A percentile compares a stretch with the other conserved stretches of the same genome.
Evolutionary conservation across 2,329 filamentous ascomycete species (phyloP).

Genomic region (Hawksworthiomyces lignivorus): DNA sequence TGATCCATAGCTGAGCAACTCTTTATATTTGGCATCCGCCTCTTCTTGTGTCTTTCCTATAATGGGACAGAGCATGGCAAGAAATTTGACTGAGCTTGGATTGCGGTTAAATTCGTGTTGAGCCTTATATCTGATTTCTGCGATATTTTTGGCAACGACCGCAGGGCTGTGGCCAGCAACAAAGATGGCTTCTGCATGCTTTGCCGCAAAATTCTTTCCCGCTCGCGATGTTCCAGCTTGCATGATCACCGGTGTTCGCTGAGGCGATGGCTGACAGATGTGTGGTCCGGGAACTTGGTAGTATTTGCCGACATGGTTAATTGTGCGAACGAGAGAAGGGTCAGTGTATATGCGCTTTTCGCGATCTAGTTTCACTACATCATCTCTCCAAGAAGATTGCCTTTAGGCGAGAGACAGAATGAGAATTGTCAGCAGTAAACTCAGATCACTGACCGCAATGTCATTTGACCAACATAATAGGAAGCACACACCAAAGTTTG

Average conservation of each 20-base stretch:
- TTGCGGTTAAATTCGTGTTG: constrained; percentile 22
- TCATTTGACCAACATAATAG: too few relatives aligned
- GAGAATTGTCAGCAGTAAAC: too few relatives aligned
- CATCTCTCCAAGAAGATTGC: constrained; percentile 10
- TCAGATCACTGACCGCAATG: too few relatives aligned
- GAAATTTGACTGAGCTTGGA: constrained; percentile 16
- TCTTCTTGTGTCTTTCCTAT: constrained; percentile 14
- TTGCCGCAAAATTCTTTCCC: constrained; percentile 16
- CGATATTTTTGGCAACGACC: constrained; percentile 5
- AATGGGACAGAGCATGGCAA: constrained; percentile 14
- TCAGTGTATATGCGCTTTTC: constrained; percentile 7
- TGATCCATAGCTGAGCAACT: constrained; percentile 24
- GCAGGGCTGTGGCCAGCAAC: constrained; percentile 14
- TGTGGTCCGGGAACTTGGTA: constrained; percentile 20
- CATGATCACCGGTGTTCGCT: constrained; percentile 17
- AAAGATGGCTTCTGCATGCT: constrained; percentile 20
- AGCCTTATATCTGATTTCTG: constrained; percentile 10
- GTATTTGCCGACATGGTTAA: constrained; percentile 13
- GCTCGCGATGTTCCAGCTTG: constrained; percentile 18
- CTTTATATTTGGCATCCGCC: constrained; percentile 17
- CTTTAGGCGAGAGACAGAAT: too few relatives aligned
- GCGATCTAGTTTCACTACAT: constrained; percentile 12
- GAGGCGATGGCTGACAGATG: constrained; percentile 5
- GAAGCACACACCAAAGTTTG: constrained; percentile 10
- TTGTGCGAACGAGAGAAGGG: constrained; percentile 8